These are phyloP conservation scores for Pleurotus djamor DNA, from an alignment of 768 basidiomycete genomes.

Conservation along the genomic window DNA sequence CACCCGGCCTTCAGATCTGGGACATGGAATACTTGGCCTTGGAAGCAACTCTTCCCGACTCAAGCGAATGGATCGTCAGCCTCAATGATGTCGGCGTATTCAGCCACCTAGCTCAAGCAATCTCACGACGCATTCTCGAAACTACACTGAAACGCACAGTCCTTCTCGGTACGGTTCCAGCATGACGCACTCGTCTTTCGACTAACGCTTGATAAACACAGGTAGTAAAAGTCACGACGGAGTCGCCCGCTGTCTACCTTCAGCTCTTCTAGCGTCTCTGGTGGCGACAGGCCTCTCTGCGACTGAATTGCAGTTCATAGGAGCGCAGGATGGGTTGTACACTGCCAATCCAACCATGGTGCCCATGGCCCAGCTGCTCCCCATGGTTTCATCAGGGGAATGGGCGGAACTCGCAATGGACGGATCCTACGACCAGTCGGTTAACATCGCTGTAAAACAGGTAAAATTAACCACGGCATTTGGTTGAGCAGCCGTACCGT, in stretches of 20 bases:
- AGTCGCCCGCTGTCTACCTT: slow-evolving; percentile 14
- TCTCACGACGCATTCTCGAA: no score
- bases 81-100: no score
- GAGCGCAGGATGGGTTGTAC: slow-evolving; percentile 98
- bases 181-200: no score
- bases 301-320: slow-evolving; percentile 97
- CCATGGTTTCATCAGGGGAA: slow-evolving; percentile 94
- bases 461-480: slow-evolving; percentile 25
- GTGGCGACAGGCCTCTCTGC: slow-evolving; percentile 89
- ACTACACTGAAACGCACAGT: no score
- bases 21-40: no score
- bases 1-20: no score
- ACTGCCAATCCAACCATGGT: slow-evolving; percentile 98
- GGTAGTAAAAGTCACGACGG: slow-evolving; percentile 2
- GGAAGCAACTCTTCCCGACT: no score
- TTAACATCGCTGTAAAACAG: slow-evolving; percentile 98
- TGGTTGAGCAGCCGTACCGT: not conserved
- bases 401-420: slow-evolving; percentile 98
- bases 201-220: no score
- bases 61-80: no score
- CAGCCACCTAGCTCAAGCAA: no score
- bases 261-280: slow-evolving; percentile 50
- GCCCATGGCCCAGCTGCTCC: slow-evolving; percentile 86
- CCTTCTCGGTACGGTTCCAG: no score
- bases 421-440: slow-evolving; percentile 94